Base-by-base conservation (phyloP, 1,139 yeast genomes). In the Diutina neorugosa region DNA sequence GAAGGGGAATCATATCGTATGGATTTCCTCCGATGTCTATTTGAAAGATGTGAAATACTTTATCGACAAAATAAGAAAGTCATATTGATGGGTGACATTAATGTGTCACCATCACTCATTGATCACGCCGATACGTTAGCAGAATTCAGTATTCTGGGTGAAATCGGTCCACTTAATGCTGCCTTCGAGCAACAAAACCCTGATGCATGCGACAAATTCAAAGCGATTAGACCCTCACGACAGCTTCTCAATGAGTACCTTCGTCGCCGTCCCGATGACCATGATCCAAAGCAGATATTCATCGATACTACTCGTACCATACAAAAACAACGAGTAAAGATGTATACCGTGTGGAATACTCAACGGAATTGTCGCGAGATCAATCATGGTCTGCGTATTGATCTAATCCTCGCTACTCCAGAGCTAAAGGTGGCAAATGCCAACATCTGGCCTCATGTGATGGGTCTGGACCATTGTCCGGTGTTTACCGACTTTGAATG, bases 401-500 rank as follows among this genome's bases (percentile, higher is more conserved):
- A 93, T 64, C 76, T 85, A 58, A 81, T 93, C 8, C 65, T 89
- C 3, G 66, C 77, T 0, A 66, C 64, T 51, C 71, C 84, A 1
- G 59, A 68, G 12, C 59, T 56, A 0, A 55, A 55, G 6, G 69
- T 82, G 9, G 58, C 63, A 0, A 62, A 66, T 19, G 84, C 93
- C 0, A 81, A 84, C 60, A 86, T 86, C 19, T 76, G 86, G 77
- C 84, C 91, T 0, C 74, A 72, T 42, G 62, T 91, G 0, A 70
- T 78, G 64, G 98, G 98, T 0, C 89, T 96, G 0, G 98, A 93
- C 65, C 98, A 93, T 66, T 93, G 98, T 65, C 98, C 98, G 0
- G 81, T 89, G 0, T 89, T 67, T 62, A 77, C 91, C 0, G 97
- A 90, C 63, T 65, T 88, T 53, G 69, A 69, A 40, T 57, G 69